Percentiles rank a stretch among this genome's conserved stretches.
Evolutionary conservation across 2,329 filamentous ascomycete genomes (phyloP).

Genomic region (Trichoderma afroharzianum): DNA sequence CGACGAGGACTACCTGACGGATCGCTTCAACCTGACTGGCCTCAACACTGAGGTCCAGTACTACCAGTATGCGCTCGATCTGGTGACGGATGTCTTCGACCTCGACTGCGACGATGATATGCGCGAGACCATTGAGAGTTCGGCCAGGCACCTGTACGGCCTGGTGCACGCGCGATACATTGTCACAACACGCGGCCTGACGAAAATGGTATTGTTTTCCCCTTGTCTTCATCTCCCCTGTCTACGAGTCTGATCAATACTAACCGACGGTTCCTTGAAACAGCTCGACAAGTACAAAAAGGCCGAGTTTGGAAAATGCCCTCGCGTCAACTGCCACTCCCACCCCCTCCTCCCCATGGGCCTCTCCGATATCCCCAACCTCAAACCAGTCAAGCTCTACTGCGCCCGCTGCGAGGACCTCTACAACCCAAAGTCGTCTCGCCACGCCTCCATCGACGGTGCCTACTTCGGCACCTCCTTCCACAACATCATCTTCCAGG

Average conservation of each 20-base stretch:
- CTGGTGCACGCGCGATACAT: constrained; percentile 96
- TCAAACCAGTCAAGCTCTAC: constrained; percentile 93
- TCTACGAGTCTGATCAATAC: neutral
- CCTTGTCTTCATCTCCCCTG: neutral
- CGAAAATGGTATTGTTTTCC: constrained; percentile 75
- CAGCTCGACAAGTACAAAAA: constrained; percentile 99
- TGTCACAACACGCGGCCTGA: constrained; percentile 86
- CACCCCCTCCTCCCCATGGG: constrained; percentile 95
- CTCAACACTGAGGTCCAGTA: constrained; percentile 97
- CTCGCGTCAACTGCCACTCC: constrained; percentile 88
- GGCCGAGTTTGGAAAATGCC: constrained; percentile 95
- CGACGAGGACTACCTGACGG: constrained; percentile 96
- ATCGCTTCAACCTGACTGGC: constrained; percentile 96
- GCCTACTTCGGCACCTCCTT: constrained; percentile 98
- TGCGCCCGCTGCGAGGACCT: constrained; percentile 96
- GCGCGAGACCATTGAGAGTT: constrained; percentile 97
- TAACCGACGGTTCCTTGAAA: neutral
- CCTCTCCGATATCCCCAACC: constrained; percentile 81
- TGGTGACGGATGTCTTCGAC: constrained; percentile 97
- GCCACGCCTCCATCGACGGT: constrained; percentile 91
- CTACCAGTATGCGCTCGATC: constrained; percentile 96
- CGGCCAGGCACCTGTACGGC: constrained; percentile 90
- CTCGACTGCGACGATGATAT: constrained; percentile 98
- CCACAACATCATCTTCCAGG: constrained; percentile 98
- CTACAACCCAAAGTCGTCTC: constrained; percentile 97